Evolutionary conservation across 2,329 filamentous ascomycete genomes (phyloP).

Genomic region (Teratosphaeria gauchensis): DNA sequence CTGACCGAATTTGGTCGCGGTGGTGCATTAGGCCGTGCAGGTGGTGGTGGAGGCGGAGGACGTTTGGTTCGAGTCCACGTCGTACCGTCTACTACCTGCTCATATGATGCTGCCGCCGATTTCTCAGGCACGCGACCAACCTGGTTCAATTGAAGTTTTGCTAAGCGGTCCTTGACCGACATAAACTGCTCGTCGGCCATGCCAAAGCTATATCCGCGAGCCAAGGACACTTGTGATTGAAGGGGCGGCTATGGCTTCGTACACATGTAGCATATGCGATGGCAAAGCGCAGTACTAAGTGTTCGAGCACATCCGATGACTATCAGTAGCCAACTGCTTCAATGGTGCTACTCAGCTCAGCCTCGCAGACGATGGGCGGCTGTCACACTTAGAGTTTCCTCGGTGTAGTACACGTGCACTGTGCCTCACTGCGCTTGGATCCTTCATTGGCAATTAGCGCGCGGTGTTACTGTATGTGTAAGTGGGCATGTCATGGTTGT

Average conservation of each 20-base stretch:
- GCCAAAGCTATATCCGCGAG: not conserved
- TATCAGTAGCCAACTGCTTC: too few relatives aligned
- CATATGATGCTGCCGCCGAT: conserved; percentile 21
- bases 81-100: conserved; percentile 11
- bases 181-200: conserved; percentile 10
- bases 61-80: conserved; percentile 24
- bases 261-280: too few relatives aligned
- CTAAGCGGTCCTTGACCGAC: conserved; percentile 39
- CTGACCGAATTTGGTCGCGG: conserved; percentile 32
- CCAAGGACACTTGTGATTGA: not conserved
- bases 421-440: not conserved
- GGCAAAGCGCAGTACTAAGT: too few relatives aligned
- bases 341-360: not conserved
- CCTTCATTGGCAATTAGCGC: not conserved
- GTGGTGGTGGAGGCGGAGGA: conserved; percentile 27
- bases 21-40: conserved; percentile 11
- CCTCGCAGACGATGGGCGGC: not conserved
- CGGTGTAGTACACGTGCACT: not conserved
- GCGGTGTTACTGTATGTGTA: too few relatives aligned
- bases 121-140: conserved; percentile 27
- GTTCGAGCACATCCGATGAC: too few relatives aligned
- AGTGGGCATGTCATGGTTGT: too few relatives aligned
- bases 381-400: not conserved
- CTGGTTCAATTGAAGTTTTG: conserved; percentile 38
- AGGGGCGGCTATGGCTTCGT: too few relatives aligned